phyloP scores from a whole-genome alignment of 2,329 filamentous ascomycete genomes.

The Pseudocercospora musae region DNA sequence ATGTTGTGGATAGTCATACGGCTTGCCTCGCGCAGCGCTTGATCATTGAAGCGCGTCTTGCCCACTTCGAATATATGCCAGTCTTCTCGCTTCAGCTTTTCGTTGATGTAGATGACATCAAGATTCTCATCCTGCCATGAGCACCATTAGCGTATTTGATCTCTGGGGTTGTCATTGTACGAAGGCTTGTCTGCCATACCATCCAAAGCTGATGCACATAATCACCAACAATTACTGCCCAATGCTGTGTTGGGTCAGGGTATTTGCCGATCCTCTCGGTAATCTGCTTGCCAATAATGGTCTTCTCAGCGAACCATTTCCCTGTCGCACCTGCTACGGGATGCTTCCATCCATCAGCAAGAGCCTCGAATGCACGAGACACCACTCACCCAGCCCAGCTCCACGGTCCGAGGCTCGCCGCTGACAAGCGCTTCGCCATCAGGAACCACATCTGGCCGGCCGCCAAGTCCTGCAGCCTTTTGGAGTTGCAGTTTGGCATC shows the following conservation, averaged over 20 bases:
- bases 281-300: constrained; percentile 17
- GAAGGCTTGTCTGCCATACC: constrained; percentile 2
- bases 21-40: constrained; percentile 17
- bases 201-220: constrained; percentile 24
- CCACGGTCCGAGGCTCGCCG: constrained; percentile 13
- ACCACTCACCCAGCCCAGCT: constrained; percentile 14
- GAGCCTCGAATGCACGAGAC: background rate
- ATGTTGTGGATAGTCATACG: constrained; percentile 22
- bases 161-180: background rate
- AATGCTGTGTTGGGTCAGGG: constrained; percentile 22
- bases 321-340: constrained; percentile 13
- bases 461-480: constrained; percentile 13
- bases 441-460: constrained; percentile 14
- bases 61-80: constrained; percentile 21
- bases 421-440: constrained; percentile 16
- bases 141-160: background rate
- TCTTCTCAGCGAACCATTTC: constrained; percentile 20
- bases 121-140: constrained; percentile 15
- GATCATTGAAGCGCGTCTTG: constrained; percentile 21
- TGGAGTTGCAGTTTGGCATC: constrained; percentile 14
- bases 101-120: constrained; percentile 23
- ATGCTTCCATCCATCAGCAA: constrained; percentile 7
- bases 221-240: constrained; percentile 20
- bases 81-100: constrained; percentile 18
- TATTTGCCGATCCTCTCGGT: constrained; percentile 18